Percentiles rank a stretch among this genome's conserved stretches.
Conservation (phyloP, 2,329 filamentous ascomycete genomes). For the Fusarium pseudograminearum region DNA sequence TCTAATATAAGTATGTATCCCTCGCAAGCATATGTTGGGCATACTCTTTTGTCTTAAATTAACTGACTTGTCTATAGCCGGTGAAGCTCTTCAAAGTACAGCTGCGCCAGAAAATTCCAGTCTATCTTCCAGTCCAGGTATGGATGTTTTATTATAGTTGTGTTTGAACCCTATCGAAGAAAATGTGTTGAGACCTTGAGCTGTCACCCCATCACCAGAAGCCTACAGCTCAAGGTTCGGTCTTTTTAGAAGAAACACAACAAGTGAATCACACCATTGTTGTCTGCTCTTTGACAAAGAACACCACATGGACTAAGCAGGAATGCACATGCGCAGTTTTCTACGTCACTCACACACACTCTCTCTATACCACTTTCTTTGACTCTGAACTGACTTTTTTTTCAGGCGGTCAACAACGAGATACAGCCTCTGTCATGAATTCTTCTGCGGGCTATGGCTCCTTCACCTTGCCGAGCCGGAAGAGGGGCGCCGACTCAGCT, state of each 20-base stretch:
- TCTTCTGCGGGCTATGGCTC: slow-evolving; percentile 25
- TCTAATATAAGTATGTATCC: slow-evolving; percentile 13
- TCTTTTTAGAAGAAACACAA: no score
- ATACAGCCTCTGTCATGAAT: slow-evolving; percentile 37
- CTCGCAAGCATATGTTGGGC: neutral
- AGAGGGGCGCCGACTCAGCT: slow-evolving; percentile 46
- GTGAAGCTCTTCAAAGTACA: slow-evolving; percentile 5
- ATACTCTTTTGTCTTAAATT: neutral
- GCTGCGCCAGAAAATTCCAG: neutral
- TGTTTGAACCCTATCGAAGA: neutral
- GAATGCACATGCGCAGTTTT: neutral
- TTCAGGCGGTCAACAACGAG: slow-evolving; percentile 16
- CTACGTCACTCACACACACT: neutral
- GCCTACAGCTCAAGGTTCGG: neutral
- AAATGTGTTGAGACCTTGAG: neutral
- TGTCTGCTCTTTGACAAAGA: neutral
- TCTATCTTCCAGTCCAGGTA: slow-evolving; percentile 30
- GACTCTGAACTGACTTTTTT: slow-evolving; percentile 23
- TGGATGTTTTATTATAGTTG: neutral
- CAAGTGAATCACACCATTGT: neutral
- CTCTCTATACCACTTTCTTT: neutral
- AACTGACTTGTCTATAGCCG: slow-evolving; percentile 5
- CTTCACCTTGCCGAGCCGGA: slow-evolving; percentile 47
- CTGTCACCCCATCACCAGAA: neutral
- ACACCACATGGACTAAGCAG: neutral